Percentiles rank a stretch among this genome's conserved stretches.
Conservation (phyloP, 2,329 filamentous ascomycete species). For the Aspergillus piperis region DNA sequence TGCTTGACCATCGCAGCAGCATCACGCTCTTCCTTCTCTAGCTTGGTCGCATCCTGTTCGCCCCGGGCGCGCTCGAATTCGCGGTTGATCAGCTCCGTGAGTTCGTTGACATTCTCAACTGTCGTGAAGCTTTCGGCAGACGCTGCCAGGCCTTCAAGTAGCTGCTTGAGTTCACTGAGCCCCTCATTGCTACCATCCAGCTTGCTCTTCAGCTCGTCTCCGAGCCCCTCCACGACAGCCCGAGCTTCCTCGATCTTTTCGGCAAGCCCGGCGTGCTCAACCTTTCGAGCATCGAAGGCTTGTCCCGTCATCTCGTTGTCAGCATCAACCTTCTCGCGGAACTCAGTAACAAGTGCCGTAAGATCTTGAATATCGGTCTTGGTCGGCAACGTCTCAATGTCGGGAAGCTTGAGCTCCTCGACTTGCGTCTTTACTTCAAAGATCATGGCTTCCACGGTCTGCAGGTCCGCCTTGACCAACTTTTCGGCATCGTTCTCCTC, state of each 20-base stretch:
- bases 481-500: conserved; percentile 57
- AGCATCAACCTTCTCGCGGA: conserved; percentile 62
- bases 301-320: conserved; percentile 75
- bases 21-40: conserved; percentile 69
- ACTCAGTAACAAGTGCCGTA: conserved; percentile 70
- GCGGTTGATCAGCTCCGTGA: conserved; percentile 73
- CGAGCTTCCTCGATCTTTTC: conserved; percentile 80
- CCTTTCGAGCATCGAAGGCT: conserved; percentile 79
- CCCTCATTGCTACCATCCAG: conserved; percentile 73
- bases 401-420: conserved; percentile 70
- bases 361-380: conserved; percentile 75
- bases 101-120: conserved; percentile 66
- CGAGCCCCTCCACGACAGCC: conserved; percentile 73
- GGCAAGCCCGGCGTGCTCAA: conserved; percentile 76
- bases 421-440: conserved; percentile 82
- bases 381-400: conserved; percentile 69
- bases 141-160: conserved; percentile 70
- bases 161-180: conserved; percentile 58
- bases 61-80: conserved; percentile 87
- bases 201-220: conserved; percentile 72
- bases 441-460: conserved; percentile 76
- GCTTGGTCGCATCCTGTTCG: conserved; percentile 75
- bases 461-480: conserved; percentile 78
- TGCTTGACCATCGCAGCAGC: conserved; percentile 60
- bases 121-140: conserved; percentile 49